Conservation (phyloP, 2,329 filamentous ascomycete genomes). For the Apiospora hydei region DNA sequence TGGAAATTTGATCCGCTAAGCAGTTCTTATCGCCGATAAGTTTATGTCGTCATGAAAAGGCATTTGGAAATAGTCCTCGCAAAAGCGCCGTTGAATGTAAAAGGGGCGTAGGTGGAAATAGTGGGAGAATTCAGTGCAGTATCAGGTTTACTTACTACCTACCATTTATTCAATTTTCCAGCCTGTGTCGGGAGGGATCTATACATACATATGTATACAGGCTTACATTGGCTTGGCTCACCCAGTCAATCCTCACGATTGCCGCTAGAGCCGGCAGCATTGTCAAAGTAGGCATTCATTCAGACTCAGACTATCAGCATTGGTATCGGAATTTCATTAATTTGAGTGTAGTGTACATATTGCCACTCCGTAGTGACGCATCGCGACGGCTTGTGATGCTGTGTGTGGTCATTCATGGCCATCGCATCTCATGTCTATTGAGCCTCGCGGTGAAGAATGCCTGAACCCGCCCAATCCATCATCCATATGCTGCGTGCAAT, state of each 20-base stretch:
- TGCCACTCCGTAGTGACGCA: slow-evolving; percentile 19
- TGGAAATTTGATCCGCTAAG: slow-evolving; percentile 17
- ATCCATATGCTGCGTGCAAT: slow-evolving; percentile 24
- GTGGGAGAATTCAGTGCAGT: too few species aligned
- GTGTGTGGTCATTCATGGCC: neutral
- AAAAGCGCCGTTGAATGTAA: too few species aligned
- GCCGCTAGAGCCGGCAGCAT: neutral
- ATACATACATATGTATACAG: neutral
- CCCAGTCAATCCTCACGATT: neutral
- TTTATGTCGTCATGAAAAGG: slow-evolving; percentile 26
- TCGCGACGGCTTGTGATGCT: slow-evolving; percentile 1
- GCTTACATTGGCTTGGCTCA: neutral
- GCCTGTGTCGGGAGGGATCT: neutral
- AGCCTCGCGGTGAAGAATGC: slow-evolving; percentile 23
- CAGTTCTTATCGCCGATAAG: slow-evolving; percentile 28
- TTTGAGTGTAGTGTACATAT: slow-evolving; percentile 36
- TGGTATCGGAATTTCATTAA: slow-evolving; percentile 36
- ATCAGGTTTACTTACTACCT: neutral
- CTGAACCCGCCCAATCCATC: slow-evolving; percentile 13
- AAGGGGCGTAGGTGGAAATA: neutral
- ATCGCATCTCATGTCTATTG: slow-evolving; percentile 22
- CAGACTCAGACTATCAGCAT: neutral
- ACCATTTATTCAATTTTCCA: neutral
- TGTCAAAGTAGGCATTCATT: too few species aligned
- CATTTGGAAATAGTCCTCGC: neutral